phyloP scores from a whole-genome alignment of 2,329 filamentous ascomycete genomes.

The Colletotrichum musicola region DNA sequence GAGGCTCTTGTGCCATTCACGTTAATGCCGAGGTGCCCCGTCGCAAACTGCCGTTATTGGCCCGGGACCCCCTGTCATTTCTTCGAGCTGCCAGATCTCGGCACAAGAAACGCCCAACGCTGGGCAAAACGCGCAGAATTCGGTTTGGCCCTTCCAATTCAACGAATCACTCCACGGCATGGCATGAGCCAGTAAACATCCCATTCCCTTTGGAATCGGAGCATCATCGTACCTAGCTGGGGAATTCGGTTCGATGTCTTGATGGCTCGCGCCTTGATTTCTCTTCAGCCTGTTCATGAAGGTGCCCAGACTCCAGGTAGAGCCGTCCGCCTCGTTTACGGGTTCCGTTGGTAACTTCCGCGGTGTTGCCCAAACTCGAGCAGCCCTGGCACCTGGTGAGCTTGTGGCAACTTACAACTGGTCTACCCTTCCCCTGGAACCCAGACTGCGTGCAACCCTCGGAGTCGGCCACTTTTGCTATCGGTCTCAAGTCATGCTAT shows the following conservation, averaged over 20 bases:
- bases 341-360: too few species aligned
- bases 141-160: conserved; percentile 4
- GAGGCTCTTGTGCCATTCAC: conserved; percentile 33
- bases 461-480: conserved; percentile 20
- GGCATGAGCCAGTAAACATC: conserved; percentile 14
- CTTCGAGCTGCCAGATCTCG: conserved; percentile 29
- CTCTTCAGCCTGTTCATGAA: too few species aligned
- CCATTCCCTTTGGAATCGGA: background rate
- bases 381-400: background rate
- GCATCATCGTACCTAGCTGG: background rate
- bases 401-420: background rate
- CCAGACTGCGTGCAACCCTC: background rate
- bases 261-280: too few species aligned
- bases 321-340: background rate
- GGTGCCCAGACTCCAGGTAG: background rate
- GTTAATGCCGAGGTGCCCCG: conserved; percentile 11
- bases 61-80: conserved; percentile 19
- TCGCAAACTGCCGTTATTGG: conserved; percentile 6
- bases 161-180: background rate
- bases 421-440: background rate
- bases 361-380: background rate
- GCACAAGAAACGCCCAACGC: conserved; percentile 21
- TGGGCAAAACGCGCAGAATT: conserved; percentile 31
- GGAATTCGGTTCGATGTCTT: background rate
- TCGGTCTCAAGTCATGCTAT: conserved; percentile 23